These are phyloP conservation scores for Apiotrichum sp. DNA, from an alignment of 1,284 basidiomycete species.

Conservation along the genomic window DNA sequence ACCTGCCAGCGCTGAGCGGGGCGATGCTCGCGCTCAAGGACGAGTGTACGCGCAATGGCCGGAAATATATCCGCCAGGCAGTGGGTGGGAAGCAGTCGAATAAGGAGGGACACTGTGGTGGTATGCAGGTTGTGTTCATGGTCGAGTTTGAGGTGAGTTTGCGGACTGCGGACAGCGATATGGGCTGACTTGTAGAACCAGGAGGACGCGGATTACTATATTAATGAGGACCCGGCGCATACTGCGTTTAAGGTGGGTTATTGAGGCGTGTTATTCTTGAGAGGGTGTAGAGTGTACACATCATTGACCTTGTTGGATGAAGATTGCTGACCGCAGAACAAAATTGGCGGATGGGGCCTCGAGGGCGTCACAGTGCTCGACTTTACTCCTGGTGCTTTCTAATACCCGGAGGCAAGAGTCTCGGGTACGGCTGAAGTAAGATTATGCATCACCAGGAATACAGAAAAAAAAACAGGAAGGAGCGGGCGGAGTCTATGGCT, in stretches of 20 bases:
- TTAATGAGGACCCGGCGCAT: conserved; percentile 34
- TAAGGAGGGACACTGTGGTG: conserved; percentile 30
- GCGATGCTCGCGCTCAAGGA: conserved; percentile 27
- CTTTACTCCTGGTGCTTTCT: conserved; percentile 18
- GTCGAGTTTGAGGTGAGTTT: conserved; percentile 35
- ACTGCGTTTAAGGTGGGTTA: conserved; percentile 27
- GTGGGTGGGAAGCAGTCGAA: conserved; percentile 35
- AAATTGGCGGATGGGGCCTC: conserved; percentile 13
- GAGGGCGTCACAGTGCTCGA: conserved; percentile 34
- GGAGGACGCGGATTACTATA: conserved; percentile 35
- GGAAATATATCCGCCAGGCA: conserved; percentile 29
- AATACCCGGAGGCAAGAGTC: background rate
- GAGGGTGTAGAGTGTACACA: no score
- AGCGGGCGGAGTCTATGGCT: no score
- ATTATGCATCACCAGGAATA: no score
- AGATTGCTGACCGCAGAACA: conserved; percentile 1
- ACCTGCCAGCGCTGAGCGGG: conserved; percentile 16
- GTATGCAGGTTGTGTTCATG: conserved; percentile 37
- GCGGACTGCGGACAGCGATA: background rate
- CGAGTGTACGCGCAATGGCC: conserved; percentile 22
- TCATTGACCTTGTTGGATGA: no score
- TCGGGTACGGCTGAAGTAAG: no score
- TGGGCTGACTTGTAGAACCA: conserved; percentile 19
- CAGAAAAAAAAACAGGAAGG: no score
- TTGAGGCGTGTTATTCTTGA: no score